Conservation (phyloP, 2,329 filamentous ascomycete species). For the Xylariaceae sp. region DNA sequence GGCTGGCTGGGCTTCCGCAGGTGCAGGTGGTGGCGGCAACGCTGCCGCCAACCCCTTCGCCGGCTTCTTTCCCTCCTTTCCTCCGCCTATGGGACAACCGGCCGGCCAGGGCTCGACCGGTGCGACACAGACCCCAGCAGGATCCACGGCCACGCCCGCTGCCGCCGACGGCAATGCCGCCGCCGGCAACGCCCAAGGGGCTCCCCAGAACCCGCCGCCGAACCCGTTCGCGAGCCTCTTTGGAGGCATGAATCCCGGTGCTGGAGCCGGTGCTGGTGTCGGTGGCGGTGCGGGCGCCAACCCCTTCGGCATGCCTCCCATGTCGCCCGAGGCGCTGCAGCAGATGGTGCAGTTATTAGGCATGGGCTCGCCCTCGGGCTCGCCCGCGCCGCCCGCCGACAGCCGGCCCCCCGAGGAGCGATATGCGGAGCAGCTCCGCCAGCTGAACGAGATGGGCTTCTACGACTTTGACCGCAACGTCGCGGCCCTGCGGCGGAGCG, state of each 20-base stretch:
- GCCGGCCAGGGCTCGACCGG: slow-evolving; percentile 20
- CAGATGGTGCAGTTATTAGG: slow-evolving; percentile 46
- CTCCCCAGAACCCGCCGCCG: slow-evolving; percentile 32
- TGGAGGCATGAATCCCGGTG: slow-evolving; percentile 31
- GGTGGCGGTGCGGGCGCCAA: slow-evolving; percentile 22
- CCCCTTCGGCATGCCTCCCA: slow-evolving; percentile 33
- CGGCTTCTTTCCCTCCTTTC: not conserved
- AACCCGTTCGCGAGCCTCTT: slow-evolving; percentile 68
- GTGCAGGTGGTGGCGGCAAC: no score
- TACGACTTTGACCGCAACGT: slow-evolving; percentile 94
- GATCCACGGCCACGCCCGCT: slow-evolving; percentile 9
- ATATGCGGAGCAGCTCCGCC: slow-evolving; percentile 78
- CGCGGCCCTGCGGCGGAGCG: slow-evolving; percentile 75
- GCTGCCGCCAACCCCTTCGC: slow-evolving; percentile 37
- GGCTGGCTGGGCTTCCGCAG: no score
- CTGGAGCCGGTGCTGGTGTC: no score
- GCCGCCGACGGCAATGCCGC: slow-evolving; percentile 11
- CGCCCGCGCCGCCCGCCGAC: slow-evolving; percentile 55
- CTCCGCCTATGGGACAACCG: slow-evolving; percentile 1
- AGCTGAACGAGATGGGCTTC: slow-evolving; percentile 98
- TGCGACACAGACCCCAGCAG: slow-evolving; percentile 14
- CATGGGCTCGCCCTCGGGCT: slow-evolving; percentile 28
- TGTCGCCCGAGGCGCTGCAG: slow-evolving; percentile 49
- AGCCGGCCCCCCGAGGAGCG: slow-evolving; percentile 87
- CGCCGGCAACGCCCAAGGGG: slow-evolving; percentile 16